Conservation (phyloP, 2,329 filamentous ascomycete genomes). For the Trichophyton equinum region DNA sequence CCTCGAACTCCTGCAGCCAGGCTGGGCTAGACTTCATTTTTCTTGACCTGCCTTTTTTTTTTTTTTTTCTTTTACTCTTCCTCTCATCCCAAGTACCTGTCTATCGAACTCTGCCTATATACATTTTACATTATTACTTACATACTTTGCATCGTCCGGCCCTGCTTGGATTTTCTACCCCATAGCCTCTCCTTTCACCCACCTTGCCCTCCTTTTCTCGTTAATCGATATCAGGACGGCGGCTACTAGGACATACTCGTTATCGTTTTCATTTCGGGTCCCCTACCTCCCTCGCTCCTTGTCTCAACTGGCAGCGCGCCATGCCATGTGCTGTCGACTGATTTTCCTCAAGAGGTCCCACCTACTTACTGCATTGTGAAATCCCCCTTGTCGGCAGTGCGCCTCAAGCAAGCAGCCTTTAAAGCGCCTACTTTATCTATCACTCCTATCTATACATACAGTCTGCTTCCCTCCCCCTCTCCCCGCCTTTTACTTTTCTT, state of each 20-base stretch:
- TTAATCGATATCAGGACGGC: neutral
- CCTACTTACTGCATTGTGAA: constrained; percentile 5
- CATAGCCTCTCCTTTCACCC: neutral
- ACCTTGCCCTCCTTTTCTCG: neutral
- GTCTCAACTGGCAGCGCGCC: neutral
- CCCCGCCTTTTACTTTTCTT: neutral
- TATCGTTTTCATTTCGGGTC: neutral
- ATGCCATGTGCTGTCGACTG: constrained; percentile 3
- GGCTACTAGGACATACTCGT: neutral
- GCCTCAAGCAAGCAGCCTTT: neutral
- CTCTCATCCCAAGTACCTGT: neutral
- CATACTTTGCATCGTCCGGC: constrained; percentile 2
- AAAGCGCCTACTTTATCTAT: neutral
- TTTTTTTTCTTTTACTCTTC: neutral
- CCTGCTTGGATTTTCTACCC: neutral
- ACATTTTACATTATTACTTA: neutral
- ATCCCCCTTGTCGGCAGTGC: neutral
- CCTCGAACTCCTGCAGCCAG: constrained; percentile 3
- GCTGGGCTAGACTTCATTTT: neutral
- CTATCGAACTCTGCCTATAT: neutral
- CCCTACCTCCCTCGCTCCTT: neutral
- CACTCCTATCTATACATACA: neutral
- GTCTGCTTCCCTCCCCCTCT: neutral
- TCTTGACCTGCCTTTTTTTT: neutral
- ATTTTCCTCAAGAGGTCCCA: neutral